phyloP scores from a whole-genome alignment of 2,329 filamentous ascomycete genomes.

The Scedosporium apiospermum region DNA sequence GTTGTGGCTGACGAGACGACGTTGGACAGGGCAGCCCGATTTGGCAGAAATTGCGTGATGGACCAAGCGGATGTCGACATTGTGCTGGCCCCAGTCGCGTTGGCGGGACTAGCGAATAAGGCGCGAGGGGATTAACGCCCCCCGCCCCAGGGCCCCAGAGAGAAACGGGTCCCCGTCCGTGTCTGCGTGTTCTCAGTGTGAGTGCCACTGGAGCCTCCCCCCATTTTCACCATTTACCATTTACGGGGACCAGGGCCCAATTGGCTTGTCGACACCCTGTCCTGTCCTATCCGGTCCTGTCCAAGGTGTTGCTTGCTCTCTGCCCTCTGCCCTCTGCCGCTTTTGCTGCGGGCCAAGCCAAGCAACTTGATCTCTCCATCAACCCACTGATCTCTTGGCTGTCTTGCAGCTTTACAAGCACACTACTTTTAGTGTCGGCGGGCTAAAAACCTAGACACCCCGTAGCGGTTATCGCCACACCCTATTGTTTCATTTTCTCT shows the following conservation, averaged over 20 bases:
- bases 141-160: neutral
- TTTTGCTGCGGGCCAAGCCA: neutral
- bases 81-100: neutral
- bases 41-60: conserved; percentile 6
- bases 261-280: neutral
- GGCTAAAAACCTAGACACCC: neutral
- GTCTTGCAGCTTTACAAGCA: no score
- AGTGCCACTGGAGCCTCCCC: neutral
- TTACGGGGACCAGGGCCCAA: neutral
- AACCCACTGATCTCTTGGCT: neutral
- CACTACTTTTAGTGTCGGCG: no score
- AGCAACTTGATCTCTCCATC: neutral
- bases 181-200: neutral
- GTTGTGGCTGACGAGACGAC: neutral
- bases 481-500: neutral
- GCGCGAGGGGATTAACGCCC: neutral
- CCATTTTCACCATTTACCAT: neutral
- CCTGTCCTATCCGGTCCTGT: neutral
- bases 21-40: neutral
- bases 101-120: neutral
- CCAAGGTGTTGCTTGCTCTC: neutral
- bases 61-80: conserved; percentile 6
- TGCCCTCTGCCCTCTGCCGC: neutral
- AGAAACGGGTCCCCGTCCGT: neutral
- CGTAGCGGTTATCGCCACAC: neutral